These are phyloP conservation scores for Penicillium sclerotiorum DNA, from an alignment of 2,329 filamentous ascomycete genomes.

Conservation along the genomic window DNA sequence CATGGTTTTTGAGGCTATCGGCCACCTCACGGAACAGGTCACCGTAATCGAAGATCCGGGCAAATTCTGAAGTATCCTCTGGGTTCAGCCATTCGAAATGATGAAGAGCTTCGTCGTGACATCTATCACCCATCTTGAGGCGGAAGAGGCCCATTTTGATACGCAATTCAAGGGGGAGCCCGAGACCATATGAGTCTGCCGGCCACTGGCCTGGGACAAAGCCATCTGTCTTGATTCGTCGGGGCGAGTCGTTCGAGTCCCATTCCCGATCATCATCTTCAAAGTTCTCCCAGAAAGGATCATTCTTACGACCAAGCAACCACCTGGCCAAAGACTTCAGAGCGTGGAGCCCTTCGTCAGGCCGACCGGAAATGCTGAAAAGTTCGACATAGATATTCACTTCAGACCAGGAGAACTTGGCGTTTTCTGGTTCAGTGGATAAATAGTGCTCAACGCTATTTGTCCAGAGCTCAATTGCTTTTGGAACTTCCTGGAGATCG, in stretches of 20 bases:
- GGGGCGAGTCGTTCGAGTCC: slow-evolving; percentile 70
- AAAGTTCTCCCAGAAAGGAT: slow-evolving; percentile 75
- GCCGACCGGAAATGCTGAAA: slow-evolving; percentile 65
- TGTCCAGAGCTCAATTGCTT: slow-evolving; percentile 56
- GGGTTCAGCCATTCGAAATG: slow-evolving; percentile 74
- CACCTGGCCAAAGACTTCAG: slow-evolving; percentile 76
- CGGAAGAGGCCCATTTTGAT: slow-evolving; percentile 82
- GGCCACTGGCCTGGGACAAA: slow-evolving; percentile 62
- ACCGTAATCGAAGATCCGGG: slow-evolving; percentile 65
- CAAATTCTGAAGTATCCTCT: slow-evolving; percentile 54
- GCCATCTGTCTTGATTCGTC: slow-evolving; percentile 64
- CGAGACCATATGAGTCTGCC: slow-evolving; percentile 66
- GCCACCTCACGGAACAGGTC: slow-evolving; percentile 78
- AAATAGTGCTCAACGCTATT: slow-evolving; percentile 55
- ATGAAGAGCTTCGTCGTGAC: slow-evolving; percentile 68
- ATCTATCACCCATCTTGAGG: slow-evolving; percentile 66
- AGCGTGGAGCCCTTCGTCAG: slow-evolving; percentile 66
- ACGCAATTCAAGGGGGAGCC: slow-evolving; percentile 78
- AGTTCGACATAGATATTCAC: slow-evolving; percentile 84
- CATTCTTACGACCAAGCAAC: slow-evolving; percentile 74
- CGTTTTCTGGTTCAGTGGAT: slow-evolving; percentile 46
- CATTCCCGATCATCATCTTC: slow-evolving; percentile 83
- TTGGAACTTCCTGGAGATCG: slow-evolving; percentile 52
- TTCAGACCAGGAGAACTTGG: slow-evolving; percentile 72
- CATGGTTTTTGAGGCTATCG: slow-evolving; percentile 57